Base-by-base conservation (phyloP, 2,329 filamentous ascomycete species). In the Pseudogymnoascus sp. region DNA sequence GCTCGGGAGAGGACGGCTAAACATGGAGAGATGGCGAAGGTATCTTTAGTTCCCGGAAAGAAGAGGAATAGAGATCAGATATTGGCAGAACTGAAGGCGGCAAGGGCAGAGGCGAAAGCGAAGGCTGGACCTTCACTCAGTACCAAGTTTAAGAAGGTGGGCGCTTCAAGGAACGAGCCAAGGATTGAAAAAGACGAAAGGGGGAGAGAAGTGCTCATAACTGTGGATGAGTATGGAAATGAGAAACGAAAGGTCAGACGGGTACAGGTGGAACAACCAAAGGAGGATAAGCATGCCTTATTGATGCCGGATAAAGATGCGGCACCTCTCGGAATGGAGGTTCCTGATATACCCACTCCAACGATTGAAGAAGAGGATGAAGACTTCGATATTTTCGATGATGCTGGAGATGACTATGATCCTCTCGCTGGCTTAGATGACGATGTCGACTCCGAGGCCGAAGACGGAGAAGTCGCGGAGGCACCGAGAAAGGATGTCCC, bases 31-130 rank as follows among this genome's bases (percentile, higher is more conserved):
- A 74, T 87, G 62, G 82, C 85, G 5, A 81, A 81, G 0, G 76
- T 80, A 1, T 68, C 80, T 1, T 72, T 82, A 11, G 80, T 77
- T 1, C 75, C 83, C 0, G 84, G 85, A 0, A 84, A 81, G 72
- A 88, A 88, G 69, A 77, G 86, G 65, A 85, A 83, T 21, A 77
- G 86, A 64, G 82, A 88, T 68, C 86, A 89, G 68, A 87, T 89
- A 42, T 67, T 89, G 53, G 86, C 86, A 1, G 86, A 88, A 62
- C 74, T 89, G 69, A 89, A 87, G 70, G 85, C 85, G 1, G 78
- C 83, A 1, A 78, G 86, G 65, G 78, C 81, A 62, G 85, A 85
- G 1, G 84, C 85, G 24, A 85, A 85, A 68, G 73, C 73, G 61
- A 74, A 70, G 21, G 79, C 79, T 0, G 79, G 82, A 61, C 80